These are phyloP conservation scores for Eucalyptus victrix DNA, from an alignment of 345 rosid genomes.

Conservation along the genomic window DNA sequence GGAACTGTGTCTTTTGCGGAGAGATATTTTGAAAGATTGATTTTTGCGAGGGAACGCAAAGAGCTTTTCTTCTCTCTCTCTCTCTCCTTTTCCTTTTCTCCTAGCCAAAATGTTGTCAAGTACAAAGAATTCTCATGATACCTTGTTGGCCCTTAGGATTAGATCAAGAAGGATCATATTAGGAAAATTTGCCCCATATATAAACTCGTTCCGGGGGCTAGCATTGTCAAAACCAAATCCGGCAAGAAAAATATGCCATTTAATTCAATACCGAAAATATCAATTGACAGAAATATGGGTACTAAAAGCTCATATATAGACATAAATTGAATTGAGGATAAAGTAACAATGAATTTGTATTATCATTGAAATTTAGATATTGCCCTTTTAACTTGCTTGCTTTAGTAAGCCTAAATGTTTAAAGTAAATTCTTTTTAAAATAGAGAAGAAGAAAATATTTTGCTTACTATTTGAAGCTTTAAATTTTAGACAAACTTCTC, in stretches of 20 bases:
- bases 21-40: not conserved
- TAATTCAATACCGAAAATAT: not conserved
- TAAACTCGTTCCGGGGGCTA: not conserved
- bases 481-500: too few species aligned
- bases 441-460: not conserved
- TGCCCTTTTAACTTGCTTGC: not conserved
- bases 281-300: rapidly evolving
- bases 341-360: not conserved
- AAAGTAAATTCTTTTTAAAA: not conserved
- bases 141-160: not conserved
- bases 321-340: not conserved
- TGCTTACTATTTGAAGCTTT: not conserved
- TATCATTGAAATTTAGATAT: not conserved
- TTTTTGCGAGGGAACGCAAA: not conserved
- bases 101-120: not conserved
- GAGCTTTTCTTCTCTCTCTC: not conserved
- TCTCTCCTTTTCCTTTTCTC: not conserved
- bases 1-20: not conserved
- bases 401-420: not conserved
- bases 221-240: not conserved
- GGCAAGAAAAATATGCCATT: not conserved
- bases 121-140: not conserved
- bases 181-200: not conserved
- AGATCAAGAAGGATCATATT: too few species aligned
- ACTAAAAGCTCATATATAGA: not conserved